Evolutionary conservation across 78 protist species (phyloP).

Genomic region (Cavenderia fasciculata): DNA sequence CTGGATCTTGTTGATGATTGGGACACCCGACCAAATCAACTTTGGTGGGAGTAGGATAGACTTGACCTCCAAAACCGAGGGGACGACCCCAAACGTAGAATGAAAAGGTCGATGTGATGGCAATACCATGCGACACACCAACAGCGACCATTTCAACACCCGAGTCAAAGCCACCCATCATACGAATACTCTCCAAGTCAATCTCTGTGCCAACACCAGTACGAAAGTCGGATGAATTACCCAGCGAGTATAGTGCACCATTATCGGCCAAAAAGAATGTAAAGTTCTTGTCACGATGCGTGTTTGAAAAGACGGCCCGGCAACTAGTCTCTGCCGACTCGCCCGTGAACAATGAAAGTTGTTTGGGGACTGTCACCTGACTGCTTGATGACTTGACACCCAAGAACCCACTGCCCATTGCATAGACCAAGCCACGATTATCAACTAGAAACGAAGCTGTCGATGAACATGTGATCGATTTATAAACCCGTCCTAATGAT

Average conservation of each 20-base stretch:
- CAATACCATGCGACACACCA: slow-evolving; percentile 8
- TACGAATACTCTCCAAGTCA: background rate
- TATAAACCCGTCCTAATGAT: background rate
- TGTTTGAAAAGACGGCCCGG: background rate
- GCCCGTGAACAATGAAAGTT: background rate
- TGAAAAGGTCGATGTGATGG: background rate
- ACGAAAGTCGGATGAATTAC: slow-evolving; percentile 9
- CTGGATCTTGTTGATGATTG: background rate
- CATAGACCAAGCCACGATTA: background rate
- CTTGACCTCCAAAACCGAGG: slow-evolving; percentile 4
- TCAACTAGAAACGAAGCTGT: background rate
- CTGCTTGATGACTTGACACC: too few species aligned
- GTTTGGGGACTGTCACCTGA: background rate
- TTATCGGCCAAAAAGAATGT: slow-evolving; percentile 1
- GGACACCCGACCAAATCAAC: slow-evolving; percentile 1
- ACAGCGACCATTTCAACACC: background rate
- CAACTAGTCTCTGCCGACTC: background rate
- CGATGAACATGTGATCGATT: background rate
- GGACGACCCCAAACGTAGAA: slow-evolving; percentile 36
- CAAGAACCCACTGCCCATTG: background rate
- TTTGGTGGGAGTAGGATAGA: background rate
- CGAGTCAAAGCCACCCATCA: slow-evolving; percentile 27
- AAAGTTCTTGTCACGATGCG: slow-evolving; percentile 25
- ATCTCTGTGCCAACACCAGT: slow-evolving; percentile 33
- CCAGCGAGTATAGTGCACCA: slow-evolving; percentile 1